Percentiles rank a stretch among this genome's conserved stretches.
Conservation (phyloP, 345 rosid genomes). For the Salix udensis region DNA sequence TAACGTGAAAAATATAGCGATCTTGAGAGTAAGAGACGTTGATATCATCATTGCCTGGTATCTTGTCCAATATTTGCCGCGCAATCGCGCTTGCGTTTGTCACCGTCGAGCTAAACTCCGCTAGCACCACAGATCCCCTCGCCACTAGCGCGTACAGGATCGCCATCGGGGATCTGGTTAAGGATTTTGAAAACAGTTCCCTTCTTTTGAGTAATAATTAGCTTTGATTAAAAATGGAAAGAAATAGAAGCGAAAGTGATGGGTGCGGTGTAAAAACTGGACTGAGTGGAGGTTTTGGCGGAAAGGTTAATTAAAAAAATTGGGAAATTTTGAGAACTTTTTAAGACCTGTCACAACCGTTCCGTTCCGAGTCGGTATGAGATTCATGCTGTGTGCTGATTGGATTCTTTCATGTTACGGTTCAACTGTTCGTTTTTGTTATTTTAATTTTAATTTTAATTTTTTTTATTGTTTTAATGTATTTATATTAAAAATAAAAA, state of each 20-base stretch:
- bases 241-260: neutral
- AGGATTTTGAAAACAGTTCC: neutral
- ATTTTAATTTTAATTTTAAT: too few relatives aligned
- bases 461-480: too few relatives aligned
- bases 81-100: slow-evolving; percentile 85
- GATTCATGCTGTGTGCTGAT: too few relatives aligned
- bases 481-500: too few relatives aligned
- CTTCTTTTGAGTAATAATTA: neutral
- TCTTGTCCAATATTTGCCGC: slow-evolving; percentile 73
- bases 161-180: slow-evolving; percentile 46
- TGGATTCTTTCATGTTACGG: too few relatives aligned
- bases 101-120: slow-evolving; percentile 70
- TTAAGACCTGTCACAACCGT: too few relatives aligned
- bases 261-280: too few relatives aligned
- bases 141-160: slow-evolving; percentile 88
- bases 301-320: neutral
- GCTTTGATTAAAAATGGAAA: neutral
- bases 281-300: slow-evolving; percentile 4
- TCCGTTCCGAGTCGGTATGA: too few relatives aligned
- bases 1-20: slow-evolving; percentile 84
- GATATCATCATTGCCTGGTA: slow-evolving; percentile 66
- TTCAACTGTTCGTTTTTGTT: too few relatives aligned
- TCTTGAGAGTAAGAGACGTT: slow-evolving; percentile 91
- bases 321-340: too few relatives aligned
- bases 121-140: slow-evolving; percentile 82